A percentile compares a stretch with the other conserved stretches of the same genome.
Evolutionary conservation across 2,329 filamentous ascomycete genomes (phyloP).

Genomic region (Sporothrix sp.): DNA sequence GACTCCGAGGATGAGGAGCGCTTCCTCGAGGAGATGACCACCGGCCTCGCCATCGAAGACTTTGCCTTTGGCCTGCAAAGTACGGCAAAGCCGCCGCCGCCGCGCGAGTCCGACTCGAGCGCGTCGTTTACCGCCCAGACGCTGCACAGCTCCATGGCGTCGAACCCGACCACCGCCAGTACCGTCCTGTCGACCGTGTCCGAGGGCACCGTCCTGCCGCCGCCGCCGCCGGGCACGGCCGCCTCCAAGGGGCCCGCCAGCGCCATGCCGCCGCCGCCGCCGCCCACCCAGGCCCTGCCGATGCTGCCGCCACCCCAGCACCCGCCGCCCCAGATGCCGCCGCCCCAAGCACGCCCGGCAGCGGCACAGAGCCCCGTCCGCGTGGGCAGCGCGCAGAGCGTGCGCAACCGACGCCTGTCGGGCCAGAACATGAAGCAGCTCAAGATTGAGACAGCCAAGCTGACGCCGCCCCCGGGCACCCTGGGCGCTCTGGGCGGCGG

Average conservation of each 20-base stretch:
- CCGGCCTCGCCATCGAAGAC: slow-evolving; percentile 71
- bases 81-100: slow-evolving; percentile 47
- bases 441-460: slow-evolving; percentile 67
- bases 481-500: too few species aligned
- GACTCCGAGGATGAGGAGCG: slow-evolving; percentile 65
- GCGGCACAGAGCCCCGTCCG: slow-evolving; percentile 21
- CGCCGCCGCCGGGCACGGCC: slow-evolving; percentile 12
- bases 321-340: slow-evolving; percentile 36
- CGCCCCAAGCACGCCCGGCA: slow-evolving; percentile 30
- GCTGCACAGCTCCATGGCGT: slow-evolving; percentile 70
- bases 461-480: slow-evolving; percentile 20
- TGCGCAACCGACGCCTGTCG: slow-evolving; percentile 69
- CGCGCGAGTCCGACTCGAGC: slow-evolving; percentile 75
- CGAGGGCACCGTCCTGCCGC: slow-evolving; percentile 36
- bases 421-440: slow-evolving; percentile 71
- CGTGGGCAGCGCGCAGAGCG: slow-evolving; percentile 32
- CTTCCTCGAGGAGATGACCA: slow-evolving; percentile 78
- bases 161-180: slow-evolving; percentile 55
- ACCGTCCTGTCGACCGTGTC: slow-evolving; percentile 63
- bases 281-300: slow-evolving; percentile 39
- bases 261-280: slow-evolving; percentile 39
- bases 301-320: slow-evolving; percentile 24
- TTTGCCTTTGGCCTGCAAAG: slow-evolving; percentile 68
- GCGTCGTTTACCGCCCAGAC: slow-evolving; percentile 65
- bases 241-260: slow-evolving; percentile 22